Evolutionary conservation across 257 asterid species (phyloP).

Genomic region (Hygrophila difformis): DNA sequence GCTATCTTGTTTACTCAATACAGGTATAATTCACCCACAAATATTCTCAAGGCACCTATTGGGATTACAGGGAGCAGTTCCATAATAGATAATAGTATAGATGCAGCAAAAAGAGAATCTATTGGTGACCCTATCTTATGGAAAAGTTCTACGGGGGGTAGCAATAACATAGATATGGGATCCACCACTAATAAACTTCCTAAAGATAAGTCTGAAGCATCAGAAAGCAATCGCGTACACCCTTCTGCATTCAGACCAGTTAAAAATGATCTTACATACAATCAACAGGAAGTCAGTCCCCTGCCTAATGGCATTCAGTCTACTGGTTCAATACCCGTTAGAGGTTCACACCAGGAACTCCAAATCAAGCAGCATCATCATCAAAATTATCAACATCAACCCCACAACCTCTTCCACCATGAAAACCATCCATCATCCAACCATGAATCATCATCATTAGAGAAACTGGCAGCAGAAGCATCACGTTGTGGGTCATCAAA

Average conservation of each 20-base stretch:
- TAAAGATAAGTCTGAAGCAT: conserved; percentile 36
- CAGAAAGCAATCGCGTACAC: conserved; percentile 34
- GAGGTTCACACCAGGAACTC: conserved; percentile 26
- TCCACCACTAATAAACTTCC: conserved; percentile 41
- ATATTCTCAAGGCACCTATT: conserved; percentile 35
- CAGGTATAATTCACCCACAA: conserved; percentile 66
- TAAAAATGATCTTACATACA: conserved; percentile 33
- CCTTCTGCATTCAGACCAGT: conserved; percentile 41
- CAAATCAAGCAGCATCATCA: conserved; percentile 29
- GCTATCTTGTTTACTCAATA: conserved; percentile 15
- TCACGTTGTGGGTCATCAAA: conserved; percentile 39
- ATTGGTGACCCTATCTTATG: conserved; percentile 29
- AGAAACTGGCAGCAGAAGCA: conserved; percentile 38
- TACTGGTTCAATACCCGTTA: conserved; percentile 19
- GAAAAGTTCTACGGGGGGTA: conserved; percentile 52
- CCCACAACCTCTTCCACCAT: conserved; percentile 8
- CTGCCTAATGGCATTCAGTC: conserved; percentile 31
- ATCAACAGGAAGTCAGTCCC: conserved; percentile 22
- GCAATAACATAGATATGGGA: conserved; percentile 48
- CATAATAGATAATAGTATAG: conserved; percentile 33
- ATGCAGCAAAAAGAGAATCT: conserved; percentile 37
- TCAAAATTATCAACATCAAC: conserved; percentile 22
- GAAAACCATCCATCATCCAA: conserved; percentile 12
- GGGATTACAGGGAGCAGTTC: conserved; percentile 40
- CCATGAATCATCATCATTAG: conserved; percentile 31